A percentile compares a stretch with the other conserved stretches of the same genome.
Conservation (phyloP, 2,329 filamentous ascomycete species). For the Exutisphaerella laricina region DNA sequence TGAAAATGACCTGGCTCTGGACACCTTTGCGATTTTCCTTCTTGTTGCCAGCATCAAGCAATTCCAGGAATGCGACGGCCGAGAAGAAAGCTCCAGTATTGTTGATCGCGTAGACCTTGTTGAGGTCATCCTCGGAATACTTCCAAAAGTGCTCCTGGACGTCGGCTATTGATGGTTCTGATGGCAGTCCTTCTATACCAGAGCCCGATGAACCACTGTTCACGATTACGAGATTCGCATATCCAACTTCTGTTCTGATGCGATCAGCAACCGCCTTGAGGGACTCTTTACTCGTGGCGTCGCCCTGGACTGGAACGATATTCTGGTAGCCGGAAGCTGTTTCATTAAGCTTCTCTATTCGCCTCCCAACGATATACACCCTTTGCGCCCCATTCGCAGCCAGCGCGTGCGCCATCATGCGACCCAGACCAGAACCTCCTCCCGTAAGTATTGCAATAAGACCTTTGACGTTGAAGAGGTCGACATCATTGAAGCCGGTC, state of each 20-base stretch:
- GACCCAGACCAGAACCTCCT: constrained; percentile 48
- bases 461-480: constrained; percentile 45
- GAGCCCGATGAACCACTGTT: constrained; percentile 9
- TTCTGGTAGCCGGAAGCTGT: constrained; percentile 37
- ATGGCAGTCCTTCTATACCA: neutral
- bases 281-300: constrained; percentile 41
- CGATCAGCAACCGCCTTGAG: constrained; percentile 36
- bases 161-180: constrained; percentile 5
- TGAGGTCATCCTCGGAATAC: constrained; percentile 13
- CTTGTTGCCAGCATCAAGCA: constrained; percentile 42
- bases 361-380: constrained; percentile 49
- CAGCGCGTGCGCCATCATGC: constrained; percentile 38
- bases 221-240: constrained; percentile 9
- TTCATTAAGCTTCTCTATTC: constrained; percentile 39
- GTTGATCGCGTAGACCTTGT: constrained; percentile 38
- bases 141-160: constrained; percentile 11
- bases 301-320: constrained; percentile 37
- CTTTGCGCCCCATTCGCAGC: constrained; percentile 45
- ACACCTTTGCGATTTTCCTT: constrained; percentile 36
- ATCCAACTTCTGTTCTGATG: constrained; percentile 34
- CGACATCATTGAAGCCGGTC: neutral
- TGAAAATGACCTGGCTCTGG: constrained; percentile 42
- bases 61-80: constrained; percentile 40
- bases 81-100: constrained; percentile 41
- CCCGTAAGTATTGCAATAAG: constrained; percentile 51